Percentiles rank a stretch among this genome's conserved stretches.
Conservation (phyloP, 768 basidiomycete species). For the Pulveroboletus ravenelii region DNA sequence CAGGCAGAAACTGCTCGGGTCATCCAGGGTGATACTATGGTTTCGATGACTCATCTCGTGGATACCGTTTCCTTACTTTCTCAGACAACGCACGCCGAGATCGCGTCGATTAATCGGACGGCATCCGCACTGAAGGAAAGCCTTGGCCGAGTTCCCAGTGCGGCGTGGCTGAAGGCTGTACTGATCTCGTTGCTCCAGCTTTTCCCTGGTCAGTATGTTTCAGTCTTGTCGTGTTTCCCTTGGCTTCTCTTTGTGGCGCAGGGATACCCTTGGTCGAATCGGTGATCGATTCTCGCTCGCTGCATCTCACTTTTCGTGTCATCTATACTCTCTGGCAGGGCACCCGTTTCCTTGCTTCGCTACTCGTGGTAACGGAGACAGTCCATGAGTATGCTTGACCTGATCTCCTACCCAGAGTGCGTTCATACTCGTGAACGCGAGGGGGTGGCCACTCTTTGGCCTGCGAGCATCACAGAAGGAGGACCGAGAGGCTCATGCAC, state of each 20-base stretch:
- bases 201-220: slow-evolving; percentile 23
- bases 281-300: slow-evolving; percentile 23
- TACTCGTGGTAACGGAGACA: slow-evolving; percentile 36
- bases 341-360: slow-evolving; percentile 33
- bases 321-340: slow-evolving; percentile 29
- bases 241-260: slow-evolving; percentile 4
- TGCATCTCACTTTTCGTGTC: slow-evolving; percentile 24
- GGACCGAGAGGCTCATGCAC: neutral
- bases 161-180: slow-evolving; percentile 21
- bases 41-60: slow-evolving; percentile 34
- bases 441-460: slow-evolving; percentile 11
- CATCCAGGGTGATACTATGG: slow-evolving; percentile 35
- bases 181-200: slow-evolving; percentile 10
- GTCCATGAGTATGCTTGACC: neutral
- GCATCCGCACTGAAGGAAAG: slow-evolving; percentile 27
- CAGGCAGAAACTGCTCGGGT: slow-evolving; percentile 30
- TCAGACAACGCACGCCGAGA: slow-evolving; percentile 36
- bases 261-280: slow-evolving; percentile 7
- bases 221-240: neutral
- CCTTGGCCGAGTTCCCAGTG: slow-evolving; percentile 19
- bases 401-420: slow-evolving; percentile 30
- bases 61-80: slow-evolving; percentile 36
- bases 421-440: slow-evolving; percentile 32
- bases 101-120: slow-evolving; percentile 46
- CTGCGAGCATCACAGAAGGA: neutral